phyloP scores from a whole-genome alignment of 2,329 filamentous ascomycete species.

The Fusarium sp. region DNA sequence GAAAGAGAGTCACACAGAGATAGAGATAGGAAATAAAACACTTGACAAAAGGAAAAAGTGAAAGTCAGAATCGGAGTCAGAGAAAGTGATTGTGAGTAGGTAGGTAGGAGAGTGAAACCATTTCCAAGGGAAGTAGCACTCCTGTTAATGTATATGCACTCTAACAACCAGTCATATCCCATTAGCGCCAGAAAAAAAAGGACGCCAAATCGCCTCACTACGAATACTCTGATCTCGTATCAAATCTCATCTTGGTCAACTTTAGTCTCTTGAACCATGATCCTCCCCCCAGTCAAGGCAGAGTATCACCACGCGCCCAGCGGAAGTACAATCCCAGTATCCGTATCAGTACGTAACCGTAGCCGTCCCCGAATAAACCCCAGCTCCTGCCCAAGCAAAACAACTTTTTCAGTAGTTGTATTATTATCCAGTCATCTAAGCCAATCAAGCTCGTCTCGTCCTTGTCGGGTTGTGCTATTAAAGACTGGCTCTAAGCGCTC shows the following conservation, averaged over 20 bases:
- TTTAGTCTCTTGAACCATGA: constrained; percentile 12
- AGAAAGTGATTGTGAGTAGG: constrained; percentile 14
- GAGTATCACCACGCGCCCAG: constrained; percentile 48
- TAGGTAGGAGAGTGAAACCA: constrained; percentile 18
- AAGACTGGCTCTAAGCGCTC: constrained; percentile 44
- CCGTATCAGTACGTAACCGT: too few relatives aligned
- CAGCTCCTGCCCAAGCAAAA: constrained; percentile 15
- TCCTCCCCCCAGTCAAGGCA: constrained; percentile 42
- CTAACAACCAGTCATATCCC: constrained; percentile 17
- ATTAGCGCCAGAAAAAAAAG: constrained; percentile 30
- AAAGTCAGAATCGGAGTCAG: constrained; percentile 16
- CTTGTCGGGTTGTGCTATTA: constrained; percentile 9
- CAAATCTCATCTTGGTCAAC: constrained; percentile 29
- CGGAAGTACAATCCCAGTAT: constrained; percentile 6
- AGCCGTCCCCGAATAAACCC: neutral
- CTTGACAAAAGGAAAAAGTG: constrained; percentile 33
- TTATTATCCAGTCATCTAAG: constrained; percentile 15
- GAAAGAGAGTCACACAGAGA: constrained; percentile 30
- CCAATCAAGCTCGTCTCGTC: constrained; percentile 35
- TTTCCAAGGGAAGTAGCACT: constrained; percentile 16
- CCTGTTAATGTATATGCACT: constrained; percentile 36
- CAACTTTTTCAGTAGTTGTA: constrained; percentile 8
- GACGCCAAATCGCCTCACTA: constrained; percentile 23
- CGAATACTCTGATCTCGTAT: constrained; percentile 33
- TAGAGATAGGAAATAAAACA: constrained; percentile 18